Conservation (phyloP, 2,329 filamentous ascomycete genomes). For the Colletotrichum scovillei region DNA sequence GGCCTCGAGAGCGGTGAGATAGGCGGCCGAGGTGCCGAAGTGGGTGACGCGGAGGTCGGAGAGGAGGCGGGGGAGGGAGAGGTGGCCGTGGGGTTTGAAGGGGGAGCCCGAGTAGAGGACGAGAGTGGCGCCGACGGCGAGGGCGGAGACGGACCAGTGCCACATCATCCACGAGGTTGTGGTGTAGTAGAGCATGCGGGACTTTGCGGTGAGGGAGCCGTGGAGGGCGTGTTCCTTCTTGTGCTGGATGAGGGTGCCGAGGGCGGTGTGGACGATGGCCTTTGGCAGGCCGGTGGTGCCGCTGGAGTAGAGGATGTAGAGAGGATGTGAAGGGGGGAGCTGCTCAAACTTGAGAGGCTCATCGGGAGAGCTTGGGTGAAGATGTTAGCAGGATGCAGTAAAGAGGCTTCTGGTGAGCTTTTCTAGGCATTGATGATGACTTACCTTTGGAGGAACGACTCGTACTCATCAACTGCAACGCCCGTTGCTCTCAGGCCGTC, state of each 20-base stretch:
- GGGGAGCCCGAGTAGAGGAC: conserved; percentile 94
- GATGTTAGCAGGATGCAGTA: background rate
- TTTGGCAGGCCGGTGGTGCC: conserved; percentile 91
- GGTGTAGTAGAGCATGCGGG: conserved; percentile 91
- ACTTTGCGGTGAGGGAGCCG: conserved; percentile 78
- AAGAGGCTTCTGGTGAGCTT: background rate
- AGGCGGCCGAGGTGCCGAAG: conserved; percentile 95
- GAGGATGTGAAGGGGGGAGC: conserved; percentile 84
- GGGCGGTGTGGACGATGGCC: conserved; percentile 91
- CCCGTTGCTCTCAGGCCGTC: conserved; percentile 52
- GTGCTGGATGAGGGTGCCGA: conserved; percentile 93
- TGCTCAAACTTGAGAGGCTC: conserved; percentile 75
- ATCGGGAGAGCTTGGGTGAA: conserved; percentile 48
- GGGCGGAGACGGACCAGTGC: conserved; percentile 93
- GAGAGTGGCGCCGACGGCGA: conserved; percentile 84
- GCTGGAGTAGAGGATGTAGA: conserved; percentile 94
- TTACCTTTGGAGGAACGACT: conserved; percentile 50
- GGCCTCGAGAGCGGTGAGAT: conserved; percentile 90
- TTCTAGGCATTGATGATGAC: no score
- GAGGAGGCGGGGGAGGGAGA: conserved; percentile 86
- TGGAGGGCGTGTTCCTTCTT: conserved; percentile 96
- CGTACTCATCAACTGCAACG: conserved; percentile 57
- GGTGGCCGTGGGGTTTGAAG: conserved; percentile 81
- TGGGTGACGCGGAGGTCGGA: conserved; percentile 87
- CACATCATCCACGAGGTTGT: conserved; percentile 99